These are phyloP conservation scores for Rubia peregrina DNA, from an alignment of 305 asterid species.

Conservation along the genomic window DNA sequence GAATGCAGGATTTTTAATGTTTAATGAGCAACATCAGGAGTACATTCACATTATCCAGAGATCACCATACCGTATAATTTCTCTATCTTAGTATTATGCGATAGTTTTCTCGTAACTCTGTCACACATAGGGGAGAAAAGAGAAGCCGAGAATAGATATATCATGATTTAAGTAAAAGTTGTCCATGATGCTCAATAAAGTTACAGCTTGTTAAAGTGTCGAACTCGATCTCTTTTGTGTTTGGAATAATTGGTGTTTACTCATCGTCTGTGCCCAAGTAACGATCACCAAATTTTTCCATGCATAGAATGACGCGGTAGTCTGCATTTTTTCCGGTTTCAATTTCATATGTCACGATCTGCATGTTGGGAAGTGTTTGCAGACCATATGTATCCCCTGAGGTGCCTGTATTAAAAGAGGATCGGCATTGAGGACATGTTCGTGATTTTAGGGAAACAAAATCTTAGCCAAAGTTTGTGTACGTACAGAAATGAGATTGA, in stretches of 20 bases:
- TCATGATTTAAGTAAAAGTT: background rate
- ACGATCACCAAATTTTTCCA: slow-evolving; percentile 96
- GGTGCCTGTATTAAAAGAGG: slow-evolving; percentile 55
- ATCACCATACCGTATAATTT: background rate
- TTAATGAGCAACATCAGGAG: background rate
- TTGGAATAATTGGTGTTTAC: slow-evolving; percentile 19
- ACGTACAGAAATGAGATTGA: slow-evolving; percentile 90
- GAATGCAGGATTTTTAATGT: background rate
- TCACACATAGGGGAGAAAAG: background rate
- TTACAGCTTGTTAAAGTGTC: background rate
- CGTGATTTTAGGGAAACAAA: background rate
- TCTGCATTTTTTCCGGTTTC: slow-evolving; percentile 74
- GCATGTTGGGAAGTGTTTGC: slow-evolving; percentile 70
- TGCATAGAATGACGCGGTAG: slow-evolving; percentile 83
- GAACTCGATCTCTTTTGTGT: background rate
- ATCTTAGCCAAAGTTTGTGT: background rate
- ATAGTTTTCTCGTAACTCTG: slow-evolving; percentile 3
- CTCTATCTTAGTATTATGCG: background rate
- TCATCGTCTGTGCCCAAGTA: slow-evolving; percentile 93
- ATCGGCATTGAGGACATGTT: background rate
- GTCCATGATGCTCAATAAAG: background rate
- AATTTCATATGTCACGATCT: slow-evolving; percentile 96
- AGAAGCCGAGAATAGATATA: background rate
- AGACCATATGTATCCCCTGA: slow-evolving; percentile 86
- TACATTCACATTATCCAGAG: background rate